These are phyloP conservation scores for Phytophthora crassamura DNA, from an alignment of 352 stramenopile genomes.

Conservation along the genomic window DNA sequence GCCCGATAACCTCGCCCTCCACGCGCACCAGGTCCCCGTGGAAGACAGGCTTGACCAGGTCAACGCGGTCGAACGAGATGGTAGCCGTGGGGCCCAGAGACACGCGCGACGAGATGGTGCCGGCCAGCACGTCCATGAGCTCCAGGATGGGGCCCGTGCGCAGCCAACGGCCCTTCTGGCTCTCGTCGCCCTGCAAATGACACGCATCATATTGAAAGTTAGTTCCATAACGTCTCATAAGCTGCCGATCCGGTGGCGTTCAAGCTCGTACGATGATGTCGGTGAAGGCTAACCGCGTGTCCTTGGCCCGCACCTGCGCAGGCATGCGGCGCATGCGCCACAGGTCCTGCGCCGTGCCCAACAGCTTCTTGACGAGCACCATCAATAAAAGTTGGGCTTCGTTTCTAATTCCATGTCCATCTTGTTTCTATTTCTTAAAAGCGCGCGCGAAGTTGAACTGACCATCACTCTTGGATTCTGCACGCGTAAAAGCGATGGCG, in stretches of 20 bases:
- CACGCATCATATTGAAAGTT: not conserved
- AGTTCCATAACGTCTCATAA: not conserved
- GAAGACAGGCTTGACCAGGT: slow-evolving; percentile 61
- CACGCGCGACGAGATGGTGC: slow-evolving; percentile 45
- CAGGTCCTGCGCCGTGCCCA: slow-evolving; percentile 47
- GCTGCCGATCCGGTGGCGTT: not conserved
- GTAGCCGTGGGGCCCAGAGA: slow-evolving; percentile 48
- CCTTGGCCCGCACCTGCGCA: slow-evolving; percentile 49
- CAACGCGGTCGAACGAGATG: slow-evolving; percentile 67
- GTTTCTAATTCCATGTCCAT: too few relatives aligned
- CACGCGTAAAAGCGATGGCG: slow-evolving; percentile 8
- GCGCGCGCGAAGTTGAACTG: too few relatives aligned
- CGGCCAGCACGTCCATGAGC: slow-evolving; percentile 64
- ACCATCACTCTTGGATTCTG: slow-evolving; percentile 28
- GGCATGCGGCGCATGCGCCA: slow-evolving; percentile 57
- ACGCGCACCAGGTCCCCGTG: slow-evolving; percentile 62
- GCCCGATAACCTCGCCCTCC: slow-evolving; percentile 56
- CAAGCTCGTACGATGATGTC: slow-evolving; percentile 56
- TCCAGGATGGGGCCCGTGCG: slow-evolving; percentile 58
- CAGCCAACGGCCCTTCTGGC: slow-evolving; percentile 52
- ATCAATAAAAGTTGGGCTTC: too few relatives aligned
- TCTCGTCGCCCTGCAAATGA: slow-evolving; percentile 49
- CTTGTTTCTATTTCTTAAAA: too few relatives aligned
- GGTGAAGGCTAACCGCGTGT: slow-evolving; percentile 61
- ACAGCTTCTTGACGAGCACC: slow-evolving; percentile 47